Base-by-base conservation (phyloP, 1,284 basidiomycete species). In the Boletus coffeatus region DNA sequence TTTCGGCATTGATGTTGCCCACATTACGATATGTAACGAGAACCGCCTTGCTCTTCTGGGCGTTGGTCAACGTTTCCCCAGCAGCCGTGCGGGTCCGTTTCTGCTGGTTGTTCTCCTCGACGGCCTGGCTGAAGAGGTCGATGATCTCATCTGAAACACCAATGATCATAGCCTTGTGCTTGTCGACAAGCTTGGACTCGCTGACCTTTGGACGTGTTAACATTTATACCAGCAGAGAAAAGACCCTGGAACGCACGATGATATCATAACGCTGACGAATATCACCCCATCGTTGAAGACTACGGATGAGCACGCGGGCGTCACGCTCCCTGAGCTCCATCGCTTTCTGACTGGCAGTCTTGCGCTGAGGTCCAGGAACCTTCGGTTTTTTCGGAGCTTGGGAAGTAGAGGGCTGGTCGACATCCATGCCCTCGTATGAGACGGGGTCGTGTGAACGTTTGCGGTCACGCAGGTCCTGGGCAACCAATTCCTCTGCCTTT, bases 251-350 rank as follows among this genome's bases (percentile, higher is more conserved):
- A 41, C 90, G 75, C 74, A 94, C 95, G 70, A 99, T 98, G 62
- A 90, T 83, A 63, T 98, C 94, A 77, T 96, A 98, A 57, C 96
- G 91, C 69, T 92, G 89, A 60, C 94, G 87, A 66, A 99, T 94
- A 75, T 99, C 96, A 36, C 97, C 97, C 95, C 96, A 99, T 63
- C 95, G 90, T 73, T 98, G 95, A 69, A 99, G 82, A 73, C 94
- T 96, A 67, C 96, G 87, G 66, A 98, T 94, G 52, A 99, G 83
- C 52, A 96, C 94, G 67, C 97, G 94, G 41, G 98, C 87, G 74
- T 99, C 97, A 57, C 96, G 89, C 75, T 98, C 96, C 77, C 96
- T 98, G 66, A 99, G 82, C 75, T 98, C 95, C 83, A 98, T 90
- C 3, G 96, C 91, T 71, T 94, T 93, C 78, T 98, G 94, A 58